phyloP scores from a whole-genome alignment of 192 early-diverging fungal genomes.

The Obelidium mucronatum region DNA sequence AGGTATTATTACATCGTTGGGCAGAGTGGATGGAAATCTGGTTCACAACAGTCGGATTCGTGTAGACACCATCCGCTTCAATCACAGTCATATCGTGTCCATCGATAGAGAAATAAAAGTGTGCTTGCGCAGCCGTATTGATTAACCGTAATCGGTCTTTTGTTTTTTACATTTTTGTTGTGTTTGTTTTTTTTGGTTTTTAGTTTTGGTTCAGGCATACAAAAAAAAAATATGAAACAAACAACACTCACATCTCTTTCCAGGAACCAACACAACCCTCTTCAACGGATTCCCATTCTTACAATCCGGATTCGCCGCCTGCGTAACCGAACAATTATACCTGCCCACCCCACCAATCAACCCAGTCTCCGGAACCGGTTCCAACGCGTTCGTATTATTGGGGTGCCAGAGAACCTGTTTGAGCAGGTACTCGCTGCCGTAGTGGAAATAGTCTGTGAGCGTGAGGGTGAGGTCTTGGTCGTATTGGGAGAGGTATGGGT shows the following conservation, averaged over 20 bases:
- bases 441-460: slow-evolving; percentile 66
- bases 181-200: too few species aligned
- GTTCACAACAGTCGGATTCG: slow-evolving; percentile 59
- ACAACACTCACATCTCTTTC: slow-evolving; percentile 39
- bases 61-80: slow-evolving; percentile 78
- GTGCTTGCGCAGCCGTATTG: slow-evolving; percentile 77
- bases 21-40: slow-evolving; percentile 69
- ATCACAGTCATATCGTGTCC: slow-evolving; percentile 77
- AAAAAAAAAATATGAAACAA: not conserved
- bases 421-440: slow-evolving; percentile 53
- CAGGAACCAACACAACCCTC: slow-evolving; percentile 53
- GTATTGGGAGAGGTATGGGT: slow-evolving; percentile 59
- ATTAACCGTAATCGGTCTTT: slow-evolving; percentile 83
- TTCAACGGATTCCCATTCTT: slow-evolving; percentile 1
- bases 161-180: slow-evolving; percentile 41
- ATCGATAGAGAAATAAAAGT: slow-evolving; percentile 80
- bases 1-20: slow-evolving; percentile 75
- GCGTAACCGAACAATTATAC: slow-evolving; percentile 7
- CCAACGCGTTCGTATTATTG: slow-evolving; percentile 42
- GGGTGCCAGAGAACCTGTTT: slow-evolving; percentile 56
- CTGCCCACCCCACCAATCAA: slow-evolving; percentile 56
- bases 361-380: slow-evolving; percentile 73
- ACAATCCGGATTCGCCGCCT: not conserved
- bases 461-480: slow-evolving; percentile 60
- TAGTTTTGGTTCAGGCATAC: too few species aligned